A percentile compares a stretch with the other conserved stretches of the same genome.
Evolutionary conservation across 768 basidiomycete species (phyloP).

Genomic region (Hirschioporus abietinus): DNA sequence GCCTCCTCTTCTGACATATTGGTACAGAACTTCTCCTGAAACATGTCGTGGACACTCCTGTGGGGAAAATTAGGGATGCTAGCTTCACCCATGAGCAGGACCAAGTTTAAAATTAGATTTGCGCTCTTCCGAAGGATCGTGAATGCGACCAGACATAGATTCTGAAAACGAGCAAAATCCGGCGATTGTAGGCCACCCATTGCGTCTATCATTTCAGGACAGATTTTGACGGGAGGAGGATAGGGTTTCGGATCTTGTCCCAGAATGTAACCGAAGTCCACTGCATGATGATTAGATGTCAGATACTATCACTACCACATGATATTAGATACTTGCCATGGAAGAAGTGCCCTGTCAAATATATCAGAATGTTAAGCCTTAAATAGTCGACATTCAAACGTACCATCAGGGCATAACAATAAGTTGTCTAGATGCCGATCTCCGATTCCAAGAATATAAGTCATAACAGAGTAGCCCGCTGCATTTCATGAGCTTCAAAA

Average conservation of each 20-base stretch:
- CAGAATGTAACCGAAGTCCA: slow-evolving; percentile 97
- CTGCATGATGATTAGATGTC: slow-evolving; percentile 34
- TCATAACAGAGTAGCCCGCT: slow-evolving; percentile 98
- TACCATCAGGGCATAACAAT: slow-evolving; percentile 86
- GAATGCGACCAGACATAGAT: slow-evolving; percentile 96
- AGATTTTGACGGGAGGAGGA: slow-evolving; percentile 96
- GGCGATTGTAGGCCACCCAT: slow-evolving; percentile 97
- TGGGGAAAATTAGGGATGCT: slow-evolving; percentile 97
- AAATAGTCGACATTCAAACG: slow-evolving; percentile 14
- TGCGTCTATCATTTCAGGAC: slow-evolving; percentile 99
- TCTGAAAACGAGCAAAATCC: slow-evolving; percentile 96
- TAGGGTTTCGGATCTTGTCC: slow-evolving; percentile 97
- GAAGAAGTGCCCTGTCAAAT: slow-evolving; percentile 78
- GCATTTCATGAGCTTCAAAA: slow-evolving; percentile 13
- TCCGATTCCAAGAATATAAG: slow-evolving; percentile 93
- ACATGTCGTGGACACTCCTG: slow-evolving; percentile 79
- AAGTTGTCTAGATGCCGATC: slow-evolving; percentile 97
- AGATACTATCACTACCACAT: slow-evolving; percentile 5
- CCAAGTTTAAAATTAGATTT: slow-evolving; percentile 93
- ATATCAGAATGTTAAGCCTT: not conserved
- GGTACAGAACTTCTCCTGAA: slow-evolving; percentile 94
- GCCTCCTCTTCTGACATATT: slow-evolving; percentile 96
- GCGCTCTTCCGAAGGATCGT: slow-evolving; percentile 94
- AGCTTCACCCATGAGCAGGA: slow-evolving; percentile 95
- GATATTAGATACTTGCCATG: slow-evolving; percentile 55